These are phyloP conservation scores for Brassica rapa DNA, from an alignment of 345 rosid species.

Conservation along the genomic window DNA sequence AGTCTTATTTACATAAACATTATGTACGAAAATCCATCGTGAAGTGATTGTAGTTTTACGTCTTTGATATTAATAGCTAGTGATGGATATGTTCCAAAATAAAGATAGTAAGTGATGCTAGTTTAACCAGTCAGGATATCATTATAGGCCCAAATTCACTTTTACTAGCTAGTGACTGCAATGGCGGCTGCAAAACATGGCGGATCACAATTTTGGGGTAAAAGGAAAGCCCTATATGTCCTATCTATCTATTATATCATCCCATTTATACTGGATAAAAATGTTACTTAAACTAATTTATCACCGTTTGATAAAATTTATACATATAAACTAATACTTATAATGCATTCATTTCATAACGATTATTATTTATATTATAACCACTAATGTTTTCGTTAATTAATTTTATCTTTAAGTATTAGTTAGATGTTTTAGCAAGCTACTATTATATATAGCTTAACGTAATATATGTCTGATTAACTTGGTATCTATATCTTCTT, in stretches of 20 bases:
- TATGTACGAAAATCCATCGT: not conserved
- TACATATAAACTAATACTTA: not conserved
- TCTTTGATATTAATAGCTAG: not conserved
- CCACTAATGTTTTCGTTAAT: not conserved
- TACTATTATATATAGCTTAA: slow-evolving; percentile 27
- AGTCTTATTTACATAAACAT: not conserved
- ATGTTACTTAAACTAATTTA: not conserved
- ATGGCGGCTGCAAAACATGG: slow-evolving; percentile 13
- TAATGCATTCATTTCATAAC: not conserved
- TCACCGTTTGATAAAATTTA: not conserved
- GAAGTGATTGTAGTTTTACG: not conserved
- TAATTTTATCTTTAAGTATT: not conserved
- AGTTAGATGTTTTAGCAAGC: slow-evolving; percentile 27
- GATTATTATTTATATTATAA: not conserved
- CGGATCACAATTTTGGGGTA: not conserved
- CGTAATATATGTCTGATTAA: slow-evolving; percentile 15
- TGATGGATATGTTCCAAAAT: not conserved
- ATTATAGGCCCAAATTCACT: not conserved
- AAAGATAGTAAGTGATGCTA: not conserved
- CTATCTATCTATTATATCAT: not conserved
- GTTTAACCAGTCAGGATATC: not conserved
- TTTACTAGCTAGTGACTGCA: not conserved
- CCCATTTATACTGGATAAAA: not conserved
- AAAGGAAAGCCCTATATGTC: not conserved
- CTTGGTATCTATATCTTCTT: slow-evolving; percentile 1